Evolutionary conservation across 495 filamentous ascomycete species (phyloP).

Genomic region (Hapsidospora chrysogenum): DNA sequence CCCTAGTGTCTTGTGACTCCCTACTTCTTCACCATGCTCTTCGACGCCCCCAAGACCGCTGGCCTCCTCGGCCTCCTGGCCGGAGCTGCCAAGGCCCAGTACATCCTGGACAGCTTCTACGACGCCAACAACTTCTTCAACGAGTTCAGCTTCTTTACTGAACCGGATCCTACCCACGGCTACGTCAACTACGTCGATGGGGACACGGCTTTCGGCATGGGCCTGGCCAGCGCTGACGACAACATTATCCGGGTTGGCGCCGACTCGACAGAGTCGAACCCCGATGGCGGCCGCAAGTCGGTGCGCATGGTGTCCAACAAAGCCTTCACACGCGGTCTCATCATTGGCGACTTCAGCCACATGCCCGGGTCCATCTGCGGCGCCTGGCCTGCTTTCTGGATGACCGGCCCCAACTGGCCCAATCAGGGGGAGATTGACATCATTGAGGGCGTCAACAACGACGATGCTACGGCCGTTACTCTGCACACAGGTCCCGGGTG

Average conservation of each 20-base stretch:
- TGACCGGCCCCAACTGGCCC: conserved; percentile 61
- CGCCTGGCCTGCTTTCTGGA: conserved; percentile 48
- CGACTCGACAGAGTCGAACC: conserved; percentile 27
- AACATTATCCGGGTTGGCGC: conserved; percentile 36
- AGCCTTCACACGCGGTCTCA: conserved; percentile 48
- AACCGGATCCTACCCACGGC: conserved; percentile 48
- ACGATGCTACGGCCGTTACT: conserved; percentile 47
- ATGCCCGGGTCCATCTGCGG: conserved; percentile 63
- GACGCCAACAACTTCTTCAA: conserved; percentile 37
- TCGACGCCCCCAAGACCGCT: background rate
- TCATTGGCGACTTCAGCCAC: conserved; percentile 59
- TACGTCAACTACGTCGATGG: conserved; percentile 50
- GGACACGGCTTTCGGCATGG: conserved; percentile 32
- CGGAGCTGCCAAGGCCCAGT: conserved; percentile 14
- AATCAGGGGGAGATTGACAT: conserved; percentile 77
- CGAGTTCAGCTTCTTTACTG: conserved; percentile 35
- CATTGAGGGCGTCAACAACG: conserved; percentile 67
- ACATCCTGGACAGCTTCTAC: conserved; percentile 28
- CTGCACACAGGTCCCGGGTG: conserved; percentile 62
- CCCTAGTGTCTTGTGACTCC: too few species aligned
- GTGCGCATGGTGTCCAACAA: conserved; percentile 54
- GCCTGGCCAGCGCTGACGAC: conserved; percentile 38
- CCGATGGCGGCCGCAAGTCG: conserved; percentile 40
- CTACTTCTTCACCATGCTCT: background rate
- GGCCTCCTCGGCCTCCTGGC: conserved; percentile 9